A percentile compares a stretch with the other conserved stretches of the same genome.
phyloP scores from a whole-genome alignment of 768 basidiomycete genomes.

The Collybia mongolica region DNA sequence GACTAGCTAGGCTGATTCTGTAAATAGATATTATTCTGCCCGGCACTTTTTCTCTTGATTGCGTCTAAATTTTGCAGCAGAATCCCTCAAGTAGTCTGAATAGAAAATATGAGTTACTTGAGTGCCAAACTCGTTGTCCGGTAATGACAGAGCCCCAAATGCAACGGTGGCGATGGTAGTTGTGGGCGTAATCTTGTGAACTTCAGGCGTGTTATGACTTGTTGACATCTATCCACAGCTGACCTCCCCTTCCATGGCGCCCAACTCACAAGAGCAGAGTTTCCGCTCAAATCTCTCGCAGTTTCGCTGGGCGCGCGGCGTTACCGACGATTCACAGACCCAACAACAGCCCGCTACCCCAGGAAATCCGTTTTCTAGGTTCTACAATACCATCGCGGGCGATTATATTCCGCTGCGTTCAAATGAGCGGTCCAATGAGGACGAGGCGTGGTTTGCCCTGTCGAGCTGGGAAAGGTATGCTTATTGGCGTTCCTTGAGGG shows the following conservation, averaged over 20 bases:
- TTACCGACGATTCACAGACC: conserved; percentile 66
- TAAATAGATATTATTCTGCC: too few species aligned
- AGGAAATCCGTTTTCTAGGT: conserved; percentile 77
- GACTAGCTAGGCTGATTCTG: too few species aligned
- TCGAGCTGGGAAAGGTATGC: conserved; percentile 90
- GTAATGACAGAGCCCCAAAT: too few species aligned
- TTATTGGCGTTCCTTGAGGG: not conserved
- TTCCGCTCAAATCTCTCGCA: conserved; percentile 78
- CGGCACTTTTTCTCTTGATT: too few species aligned
- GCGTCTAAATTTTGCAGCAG: not conserved
- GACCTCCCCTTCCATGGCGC: conserved; percentile 9
- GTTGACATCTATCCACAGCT: conserved; percentile 4
- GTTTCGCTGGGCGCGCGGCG: conserved; percentile 82
- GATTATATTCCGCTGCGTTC: conserved; percentile 89
- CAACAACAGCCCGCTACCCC: conserved; percentile 30
- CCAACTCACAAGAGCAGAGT: conserved; percentile 52
- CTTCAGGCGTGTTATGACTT: conserved; percentile 9
- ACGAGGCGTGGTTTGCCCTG: conserved; percentile 92
- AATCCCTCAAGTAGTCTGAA: not conserved
- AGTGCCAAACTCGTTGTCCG: too few species aligned
- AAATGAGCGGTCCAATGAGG: conserved; percentile 83
- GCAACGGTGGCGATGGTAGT: too few species aligned
- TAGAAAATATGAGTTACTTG: not conserved
- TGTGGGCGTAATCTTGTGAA: not conserved
- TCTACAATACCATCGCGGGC: conserved; percentile 83